Evolutionary conservation across 164 flowering plant genomes (phyloP).

Genomic region (Tetracentron sinense): DNA sequence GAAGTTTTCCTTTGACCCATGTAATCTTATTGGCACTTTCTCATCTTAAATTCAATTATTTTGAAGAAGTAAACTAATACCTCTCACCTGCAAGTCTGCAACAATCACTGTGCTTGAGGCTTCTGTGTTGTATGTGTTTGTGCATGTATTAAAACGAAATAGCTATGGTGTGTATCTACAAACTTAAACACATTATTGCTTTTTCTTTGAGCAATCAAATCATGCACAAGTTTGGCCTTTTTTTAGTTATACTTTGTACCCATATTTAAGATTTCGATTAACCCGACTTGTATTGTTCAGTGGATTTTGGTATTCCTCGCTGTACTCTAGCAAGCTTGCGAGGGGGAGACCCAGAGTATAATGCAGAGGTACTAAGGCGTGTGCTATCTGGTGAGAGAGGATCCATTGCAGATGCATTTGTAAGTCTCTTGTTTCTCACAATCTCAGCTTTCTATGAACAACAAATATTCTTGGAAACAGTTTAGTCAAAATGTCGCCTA

Average conservation of each 20-base stretch:
- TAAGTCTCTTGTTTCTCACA: conserved; percentile 29
- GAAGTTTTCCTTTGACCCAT: conserved; percentile 75
- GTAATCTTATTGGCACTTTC: conserved; percentile 30
- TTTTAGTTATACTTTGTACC: background rate
- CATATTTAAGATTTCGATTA: background rate
- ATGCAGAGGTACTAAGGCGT: conserved; percentile 58
- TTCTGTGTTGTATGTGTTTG: too few species aligned
- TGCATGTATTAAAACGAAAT: too few species aligned
- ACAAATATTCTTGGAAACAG: too few species aligned
- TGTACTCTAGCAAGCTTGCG: conserved; percentile 68
- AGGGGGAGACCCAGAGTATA: conserved; percentile 80
- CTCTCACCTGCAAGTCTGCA: too few species aligned
- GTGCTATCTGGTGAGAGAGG: conserved; percentile 84
- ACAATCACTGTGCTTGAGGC: too few species aligned
- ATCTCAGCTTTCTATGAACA: too few species aligned
- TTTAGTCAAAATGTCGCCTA: too few species aligned
- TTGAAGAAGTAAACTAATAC: too few species aligned
- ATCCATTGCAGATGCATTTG: conserved; percentile 83
- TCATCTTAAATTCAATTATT: too few species aligned
- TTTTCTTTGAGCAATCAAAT: too few species aligned
- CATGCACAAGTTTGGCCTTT: too few species aligned
- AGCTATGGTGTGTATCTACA: background rate
- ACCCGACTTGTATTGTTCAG: conserved; percentile 29
- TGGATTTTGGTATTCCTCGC: conserved; percentile 89
- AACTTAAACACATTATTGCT: background rate